Percentiles rank a stretch among this genome's conserved stretches.
These are phyloP conservation scores for Hebeloma cylindrosporum DNA, from an alignment of 768 basidiomycete genomes.

Conservation along the genomic window DNA sequence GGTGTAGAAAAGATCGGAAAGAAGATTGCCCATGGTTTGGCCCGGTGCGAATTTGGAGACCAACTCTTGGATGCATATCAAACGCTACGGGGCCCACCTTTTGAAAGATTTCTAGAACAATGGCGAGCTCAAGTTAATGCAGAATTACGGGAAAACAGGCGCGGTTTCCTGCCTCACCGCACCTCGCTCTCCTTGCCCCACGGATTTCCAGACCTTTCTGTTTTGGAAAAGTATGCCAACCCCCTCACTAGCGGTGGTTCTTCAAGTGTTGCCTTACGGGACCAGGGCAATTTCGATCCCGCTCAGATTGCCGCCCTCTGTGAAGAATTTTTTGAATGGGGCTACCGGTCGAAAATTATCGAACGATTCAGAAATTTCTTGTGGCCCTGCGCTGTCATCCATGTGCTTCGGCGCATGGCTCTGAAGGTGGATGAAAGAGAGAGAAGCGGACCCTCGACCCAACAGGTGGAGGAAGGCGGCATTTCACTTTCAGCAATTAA, in stretches of 20 bases:
- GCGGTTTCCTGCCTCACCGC: conserved; percentile 47
- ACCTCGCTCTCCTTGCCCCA: conserved; percentile 45
- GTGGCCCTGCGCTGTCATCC: conserved; percentile 61
- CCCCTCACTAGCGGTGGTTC: conserved; percentile 31
- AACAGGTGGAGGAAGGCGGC: conserved; percentile 15
- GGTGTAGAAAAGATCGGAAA: conserved; percentile 49
- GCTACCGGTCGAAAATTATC: conserved; percentile 56
- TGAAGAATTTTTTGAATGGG: conserved; percentile 73
- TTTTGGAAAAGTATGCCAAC: conserved; percentile 56
- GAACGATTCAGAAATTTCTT: conserved; percentile 65
- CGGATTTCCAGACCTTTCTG: conserved; percentile 54
- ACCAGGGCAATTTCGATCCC: conserved; percentile 46
- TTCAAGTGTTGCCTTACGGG: conserved; percentile 25
- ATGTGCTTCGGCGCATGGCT: conserved; percentile 52
- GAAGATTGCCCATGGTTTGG: conserved; percentile 58
- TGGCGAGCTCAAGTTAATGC: conserved; percentile 50
- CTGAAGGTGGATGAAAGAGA: conserved; percentile 41
- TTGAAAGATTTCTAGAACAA: conserved; percentile 43
- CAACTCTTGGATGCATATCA: conserved; percentile 46
- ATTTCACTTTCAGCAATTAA: conserved; percentile 22
- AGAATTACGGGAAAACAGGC: conserved; percentile 51
- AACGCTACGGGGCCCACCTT: conserved; percentile 27
- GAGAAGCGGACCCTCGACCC: conserved; percentile 1
- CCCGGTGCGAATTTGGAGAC: conserved; percentile 64
- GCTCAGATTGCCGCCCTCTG: conserved; percentile 57